Evolutionary conservation across 352 stramenopile species (phyloP).

Genomic region (Phytopythium sindhum): DNA sequence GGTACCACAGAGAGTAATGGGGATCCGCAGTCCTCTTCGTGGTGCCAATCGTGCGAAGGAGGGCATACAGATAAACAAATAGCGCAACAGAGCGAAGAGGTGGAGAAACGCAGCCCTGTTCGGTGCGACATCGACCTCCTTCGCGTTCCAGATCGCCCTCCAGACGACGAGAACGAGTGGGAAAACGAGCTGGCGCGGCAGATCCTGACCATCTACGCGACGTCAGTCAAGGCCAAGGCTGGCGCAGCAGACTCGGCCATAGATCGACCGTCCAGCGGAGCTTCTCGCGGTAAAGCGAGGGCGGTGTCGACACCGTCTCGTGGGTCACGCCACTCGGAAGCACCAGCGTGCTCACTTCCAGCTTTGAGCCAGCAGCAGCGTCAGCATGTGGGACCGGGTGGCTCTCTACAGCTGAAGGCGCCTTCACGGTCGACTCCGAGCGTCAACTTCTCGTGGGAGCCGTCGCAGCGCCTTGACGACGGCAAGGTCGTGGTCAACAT

Average conservation of each 20-base stretch:
- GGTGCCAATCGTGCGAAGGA: background rate
- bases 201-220: conserved; percentile 87
- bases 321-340: background rate
- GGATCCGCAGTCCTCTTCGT: background rate
- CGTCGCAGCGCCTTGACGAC: conserved; percentile 47
- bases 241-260: background rate
- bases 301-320: background rate
- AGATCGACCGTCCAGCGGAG: background rate
- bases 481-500: conserved; percentile 79
- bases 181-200: conserved; percentile 89
- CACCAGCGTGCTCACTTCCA: background rate
- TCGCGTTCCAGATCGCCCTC: conserved; percentile 35
- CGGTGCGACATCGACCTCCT: conserved; percentile 56
- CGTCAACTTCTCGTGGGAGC: conserved; percentile 70
- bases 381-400: background rate
- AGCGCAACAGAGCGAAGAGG: background rate
- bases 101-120: background rate
- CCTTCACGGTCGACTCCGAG: background rate
- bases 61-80: background rate
- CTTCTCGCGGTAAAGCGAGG: background rate
- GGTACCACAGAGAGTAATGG: background rate
- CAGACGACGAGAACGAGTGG: conserved; percentile 77
- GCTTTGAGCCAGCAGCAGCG: background rate
- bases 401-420: background rate
- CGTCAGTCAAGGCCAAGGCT: conserved; percentile 64